Base-by-base conservation (phyloP, 345 rosid genomes). In the Erodium maritimum region DNA sequence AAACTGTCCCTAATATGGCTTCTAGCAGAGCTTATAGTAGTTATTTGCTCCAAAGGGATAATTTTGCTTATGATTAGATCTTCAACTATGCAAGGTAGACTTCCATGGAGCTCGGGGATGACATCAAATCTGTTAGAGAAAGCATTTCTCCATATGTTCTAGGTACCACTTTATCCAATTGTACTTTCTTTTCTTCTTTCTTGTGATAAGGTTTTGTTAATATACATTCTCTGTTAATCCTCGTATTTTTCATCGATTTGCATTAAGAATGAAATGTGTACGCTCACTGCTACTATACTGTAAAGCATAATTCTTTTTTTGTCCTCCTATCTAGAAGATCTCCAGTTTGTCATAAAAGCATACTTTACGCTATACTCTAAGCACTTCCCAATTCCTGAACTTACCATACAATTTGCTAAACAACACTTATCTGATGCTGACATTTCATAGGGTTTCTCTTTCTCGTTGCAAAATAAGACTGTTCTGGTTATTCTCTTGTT, bases 1-100 rank as follows among this genome's bases (percentile, higher is more conserved):
- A 34, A 52, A 33, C 65, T 50, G 29, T 23, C 18, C 63, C 65
- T 0, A 58, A 63, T 60, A 56, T 60, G 16, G 2, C 66, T 12
- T 19, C 34, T 2, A 29, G 37, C 56, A 59, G 57, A 46, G 54
- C 53, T 57, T 46, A 25, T 52, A 29, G 16, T 33, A 42, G 23
- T 46, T 21, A 29, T 53, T 13, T 23, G 18, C 48, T 19, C 8
- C 56, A 59, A 64, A 57, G 57, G 63, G 64, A 54, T 17, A 60
- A 54, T 25, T 53, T 25, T 21, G 17, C 23, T 23, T 54, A 50
- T 29, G 24, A 56, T 52, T 48, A 21, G 56, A 37, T 37, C 8
- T 12, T 37, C 14, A 37, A 12, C 46, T 37, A 37, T 37, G 46
- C 46, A 37, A 37, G 46, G 10, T 37, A 37, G 46, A 37, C 46